phyloP scores from a whole-genome alignment of 345 rosid species.

The Euphorbia pulcherrima region DNA sequence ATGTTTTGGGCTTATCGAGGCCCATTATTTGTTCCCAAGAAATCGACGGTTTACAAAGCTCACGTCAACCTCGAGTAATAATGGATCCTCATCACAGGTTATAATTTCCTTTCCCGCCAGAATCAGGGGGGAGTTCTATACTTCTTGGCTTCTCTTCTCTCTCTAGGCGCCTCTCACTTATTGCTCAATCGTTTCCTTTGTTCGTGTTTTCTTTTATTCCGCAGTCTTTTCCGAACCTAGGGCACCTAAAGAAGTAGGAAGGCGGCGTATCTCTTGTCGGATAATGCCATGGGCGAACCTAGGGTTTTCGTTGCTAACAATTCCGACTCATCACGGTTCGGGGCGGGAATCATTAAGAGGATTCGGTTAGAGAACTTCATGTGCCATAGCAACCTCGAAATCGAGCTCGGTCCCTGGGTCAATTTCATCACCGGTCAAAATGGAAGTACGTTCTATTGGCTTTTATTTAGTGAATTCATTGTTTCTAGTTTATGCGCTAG shows the following conservation, averaged over 20 bases:
- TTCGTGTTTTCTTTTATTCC: not conserved
- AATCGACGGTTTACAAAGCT: too few species aligned
- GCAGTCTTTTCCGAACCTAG: not conserved
- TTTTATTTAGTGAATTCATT: not conserved
- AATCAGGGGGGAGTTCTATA: not conserved
- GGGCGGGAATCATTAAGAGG: slow-evolving; percentile 62
- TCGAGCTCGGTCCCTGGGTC: slow-evolving; percentile 80
- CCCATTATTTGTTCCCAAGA: too few species aligned
- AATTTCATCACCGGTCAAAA: slow-evolving; percentile 96
- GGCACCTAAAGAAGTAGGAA: not conserved
- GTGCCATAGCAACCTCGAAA: slow-evolving; percentile 78
- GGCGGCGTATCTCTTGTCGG: not conserved
- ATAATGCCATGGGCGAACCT: slow-evolving; percentile 42
- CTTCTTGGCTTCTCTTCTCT: not conserved
- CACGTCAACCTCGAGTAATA: too few species aligned
- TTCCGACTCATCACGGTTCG: slow-evolving; percentile 36
- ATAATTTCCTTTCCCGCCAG: not conserved
- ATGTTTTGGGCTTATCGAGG: too few species aligned
- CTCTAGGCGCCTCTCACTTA: not conserved
- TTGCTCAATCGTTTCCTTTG: not conserved
- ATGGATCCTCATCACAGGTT: not conserved
- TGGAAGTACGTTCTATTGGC: slow-evolving; percentile 56
- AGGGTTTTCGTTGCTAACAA: slow-evolving; percentile 26
- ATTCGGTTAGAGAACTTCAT: slow-evolving; percentile 84
- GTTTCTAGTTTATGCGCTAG: not conserved